Percentiles rank a stretch among this genome's conserved stretches.
phyloP scores from a whole-genome alignment of 2,329 filamentous ascomycete genomes.

The Cryoendolithus antarcticus region DNA sequence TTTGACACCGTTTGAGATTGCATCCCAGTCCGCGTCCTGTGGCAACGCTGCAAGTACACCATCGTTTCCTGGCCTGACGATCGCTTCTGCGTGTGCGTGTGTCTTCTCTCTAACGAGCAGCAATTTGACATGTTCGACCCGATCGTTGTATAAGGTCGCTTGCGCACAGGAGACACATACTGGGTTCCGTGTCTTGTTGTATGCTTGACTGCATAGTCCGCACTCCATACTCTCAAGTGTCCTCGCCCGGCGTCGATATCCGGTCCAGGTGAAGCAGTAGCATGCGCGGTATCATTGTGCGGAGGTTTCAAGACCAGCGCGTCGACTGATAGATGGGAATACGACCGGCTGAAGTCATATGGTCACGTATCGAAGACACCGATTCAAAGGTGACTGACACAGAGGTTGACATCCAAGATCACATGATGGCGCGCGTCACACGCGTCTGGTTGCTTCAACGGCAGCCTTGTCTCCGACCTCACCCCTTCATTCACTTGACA shows the following conservation, averaged over 20 bases:
- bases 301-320: too few relatives aligned
- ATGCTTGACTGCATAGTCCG: conserved; percentile 32
- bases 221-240: conserved; percentile 31
- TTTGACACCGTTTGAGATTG: conserved; percentile 32
- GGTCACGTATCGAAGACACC: too few relatives aligned
- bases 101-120: conserved; percentile 34
- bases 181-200: conserved; percentile 17
- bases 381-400: too few relatives aligned
- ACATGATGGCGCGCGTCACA: too few relatives aligned
- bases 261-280: too few relatives aligned
- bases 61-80: conserved; percentile 30
- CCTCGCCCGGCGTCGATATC: conserved; percentile 1
- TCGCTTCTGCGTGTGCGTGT: conserved; percentile 32
- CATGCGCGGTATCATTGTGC: too few relatives aligned
- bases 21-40: conserved; percentile 32
- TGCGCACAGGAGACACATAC: conserved; percentile 38
- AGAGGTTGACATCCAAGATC: too few relatives aligned
- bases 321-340: too few relatives aligned
- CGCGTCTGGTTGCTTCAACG: too few relatives aligned
- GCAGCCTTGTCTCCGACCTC: too few relatives aligned
- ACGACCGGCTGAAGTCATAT: too few relatives aligned
- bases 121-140: conserved; percentile 31
- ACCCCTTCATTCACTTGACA: too few relatives aligned
- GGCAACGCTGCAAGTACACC: conserved; percentile 25
- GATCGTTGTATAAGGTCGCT: conserved; percentile 32